Base-by-base conservation (phyloP, 495 filamentous ascomycete species). In the Penicillium waksmanii region DNA sequence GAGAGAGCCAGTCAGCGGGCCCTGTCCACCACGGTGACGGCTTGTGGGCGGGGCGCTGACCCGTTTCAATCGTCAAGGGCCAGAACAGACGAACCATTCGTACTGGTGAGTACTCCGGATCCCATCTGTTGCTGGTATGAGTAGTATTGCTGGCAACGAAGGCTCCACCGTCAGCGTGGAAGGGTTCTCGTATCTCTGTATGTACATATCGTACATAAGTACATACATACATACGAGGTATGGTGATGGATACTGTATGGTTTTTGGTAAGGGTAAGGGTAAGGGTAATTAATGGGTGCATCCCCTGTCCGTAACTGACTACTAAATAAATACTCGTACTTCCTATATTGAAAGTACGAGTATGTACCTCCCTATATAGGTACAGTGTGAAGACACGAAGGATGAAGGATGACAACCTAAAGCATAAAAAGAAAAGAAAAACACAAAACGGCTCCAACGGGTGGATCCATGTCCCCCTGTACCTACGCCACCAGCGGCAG, bases 31-130 rank as follows among this genome's bases (percentile, higher is more conserved):
- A 59, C 17, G 56, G 33, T 58, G 61, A 59, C 48, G 49, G 51
- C 52, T 33, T 34, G 35, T 15, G 42, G 61, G 50, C 51, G 55
- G 60, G 51, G 5, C 40, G 3, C 60, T 58, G 55, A 55, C 60
- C 60, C 60, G 51, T 63, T 58, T 55, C 52, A 55, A 51, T 55
- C 55, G 51, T 8, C 27, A 18, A 48, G 25, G 56, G 56, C 56
- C 61, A 63, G 56, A 52, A 59, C 38, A 36, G 60, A 55, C 33
- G 51, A 58, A 55, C 60, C n/a, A n/a, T n/a, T n/a, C n/a, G n/a
- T 27, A 15, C 25, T 36, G 49, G 33, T 46, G 31, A 23, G 18
- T 11, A 23, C 23, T 23, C 23, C 23, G 23, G 23, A 31, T 44
- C 33, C n/a, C 46, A 23, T 9, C 31, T 56, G 33, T 23, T 34